Evolutionary conservation across 768 basidiomycete species (phyloP).

Genomic region (Auricularia sp.): DNA sequence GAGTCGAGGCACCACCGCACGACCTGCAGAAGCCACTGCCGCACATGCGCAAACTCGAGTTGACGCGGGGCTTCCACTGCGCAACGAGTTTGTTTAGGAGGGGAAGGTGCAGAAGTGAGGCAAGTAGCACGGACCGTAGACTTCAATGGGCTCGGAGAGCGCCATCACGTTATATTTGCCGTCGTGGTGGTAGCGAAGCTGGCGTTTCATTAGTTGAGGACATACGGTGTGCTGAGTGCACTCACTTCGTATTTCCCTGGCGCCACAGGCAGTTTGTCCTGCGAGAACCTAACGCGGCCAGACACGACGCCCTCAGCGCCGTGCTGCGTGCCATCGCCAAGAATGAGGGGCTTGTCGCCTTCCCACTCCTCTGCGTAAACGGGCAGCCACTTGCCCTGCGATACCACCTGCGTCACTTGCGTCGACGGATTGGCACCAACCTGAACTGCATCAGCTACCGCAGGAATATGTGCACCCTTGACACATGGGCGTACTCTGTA

Average conservation of each 20-base stretch:
- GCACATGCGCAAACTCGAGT: conserved; percentile 56
- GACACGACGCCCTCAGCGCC: conserved; percentile 13
- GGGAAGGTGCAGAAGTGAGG: neutral
- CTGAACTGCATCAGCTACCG: conserved; percentile 24
- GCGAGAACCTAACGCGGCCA: conserved; percentile 67
- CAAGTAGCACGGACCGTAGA: conserved; percentile 55
- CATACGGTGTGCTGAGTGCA: neutral
- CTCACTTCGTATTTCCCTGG: conserved; percentile 78
- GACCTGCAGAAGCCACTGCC: conserved; percentile 57
- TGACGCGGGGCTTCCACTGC: conserved; percentile 61
- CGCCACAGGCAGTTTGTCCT: conserved; percentile 76
- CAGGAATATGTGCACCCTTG: no score
- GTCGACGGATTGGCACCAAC: conserved; percentile 81
- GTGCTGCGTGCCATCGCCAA: conserved; percentile 35
- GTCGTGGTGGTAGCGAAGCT: conserved; percentile 91
- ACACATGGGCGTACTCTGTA: conserved; percentile 47
- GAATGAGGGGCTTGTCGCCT: conserved; percentile 60
- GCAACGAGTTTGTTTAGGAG: conserved; percentile 6
- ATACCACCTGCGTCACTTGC: conserved; percentile 74
- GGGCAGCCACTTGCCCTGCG: conserved; percentile 87
- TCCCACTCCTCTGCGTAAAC: conserved; percentile 91
- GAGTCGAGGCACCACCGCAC: conserved; percentile 82
- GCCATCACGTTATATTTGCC: conserved; percentile 96
- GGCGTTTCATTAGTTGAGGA: neutral
- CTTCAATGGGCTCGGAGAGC: conserved; percentile 74